Evolutionary conservation across 2,329 filamentous ascomycete species (phyloP), one percentile per base, ranked within the genome.

Genomic region (Orbilia oligospora): DNA sequence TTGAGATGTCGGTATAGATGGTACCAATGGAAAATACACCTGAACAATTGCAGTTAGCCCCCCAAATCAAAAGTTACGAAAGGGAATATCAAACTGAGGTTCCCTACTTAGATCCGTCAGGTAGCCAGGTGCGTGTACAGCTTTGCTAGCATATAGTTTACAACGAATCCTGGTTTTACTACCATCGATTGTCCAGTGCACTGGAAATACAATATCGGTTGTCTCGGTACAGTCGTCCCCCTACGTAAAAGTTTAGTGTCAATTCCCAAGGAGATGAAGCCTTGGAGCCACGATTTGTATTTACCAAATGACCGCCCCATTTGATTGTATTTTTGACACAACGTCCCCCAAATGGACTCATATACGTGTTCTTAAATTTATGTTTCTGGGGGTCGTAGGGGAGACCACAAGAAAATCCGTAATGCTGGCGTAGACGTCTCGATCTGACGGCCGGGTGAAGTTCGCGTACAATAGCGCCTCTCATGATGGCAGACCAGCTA

Each of bases 401-500:
- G 1, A n/a, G 0, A 5, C 3, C 1, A 9, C 27, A 53, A 0
- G 1, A 5, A 27, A 79, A 58, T 8, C 76, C 76, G 14, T 79
- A 79, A 66, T 79, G 76, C 16, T 65, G 65, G 16, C 76, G 61
- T 12, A 79, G 12, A 1, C 36, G 22, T 16, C 76, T 56, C 4
- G 69, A 64, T 44, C 18, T 61, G 5, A 79, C 38, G 2, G 36
- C 38, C 0, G 76, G 69, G 20, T 66, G 16, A 0, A 73, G n/a
- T 1, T 12, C 38, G 9, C 69, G 55, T 0, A 73, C 16, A n/a
- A 79, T 38, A 10, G 76, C 76, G 2, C 76, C 76, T 46, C 64
- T 49, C 64, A 79, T 66, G 0, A 79, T 79, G 0, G 76, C 76
- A 5, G 69, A 73, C 76, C 76, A 79, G 24, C 76, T 78, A 55